Conservation (phyloP, 2,329 filamentous ascomycete genomes). For the Fusarium chuoi region DNA sequence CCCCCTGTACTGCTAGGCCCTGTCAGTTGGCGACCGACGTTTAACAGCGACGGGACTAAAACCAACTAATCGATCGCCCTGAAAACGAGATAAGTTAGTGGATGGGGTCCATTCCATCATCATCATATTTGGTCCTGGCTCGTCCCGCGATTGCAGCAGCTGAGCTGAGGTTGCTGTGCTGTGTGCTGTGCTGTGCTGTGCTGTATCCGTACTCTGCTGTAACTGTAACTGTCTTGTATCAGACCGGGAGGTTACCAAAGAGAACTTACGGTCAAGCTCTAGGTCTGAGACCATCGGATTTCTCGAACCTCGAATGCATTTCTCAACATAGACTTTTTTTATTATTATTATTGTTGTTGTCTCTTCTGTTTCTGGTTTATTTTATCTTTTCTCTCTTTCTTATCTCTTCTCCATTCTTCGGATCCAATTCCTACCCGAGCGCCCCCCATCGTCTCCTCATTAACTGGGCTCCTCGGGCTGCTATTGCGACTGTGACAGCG, state of each 20-base stretch:
- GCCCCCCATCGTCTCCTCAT: slow-evolving; percentile 19
- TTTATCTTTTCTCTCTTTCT: not conserved
- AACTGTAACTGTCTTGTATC: not conserved
- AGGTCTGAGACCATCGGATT: slow-evolving; percentile 10
- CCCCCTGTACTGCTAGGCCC: not conserved
- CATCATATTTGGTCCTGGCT: slow-evolving; percentile 1
- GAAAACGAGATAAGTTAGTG: slow-evolving; percentile 12
- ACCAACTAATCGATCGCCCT: slow-evolving; percentile 25
- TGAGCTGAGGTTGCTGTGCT: not conserved
- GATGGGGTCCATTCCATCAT: not conserved
- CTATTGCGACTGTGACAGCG: slow-evolving; percentile 9
- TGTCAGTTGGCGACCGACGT: slow-evolving; percentile 12
- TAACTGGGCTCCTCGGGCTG: not conserved
- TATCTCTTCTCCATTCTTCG: slow-evolving; percentile 17
- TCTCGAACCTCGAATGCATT: slow-evolving; percentile 15
- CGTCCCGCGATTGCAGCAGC: not conserved
- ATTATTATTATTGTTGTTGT: not conserved
- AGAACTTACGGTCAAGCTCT: slow-evolving; percentile 34
- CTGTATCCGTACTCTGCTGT: not conserved
- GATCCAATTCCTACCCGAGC: slow-evolving; percentile 20
- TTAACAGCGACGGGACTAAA: slow-evolving; percentile 1
- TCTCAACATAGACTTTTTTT: slow-evolving; percentile 16
- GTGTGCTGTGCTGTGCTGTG: not conserved
- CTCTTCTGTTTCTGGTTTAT: slow-evolving; percentile 10
- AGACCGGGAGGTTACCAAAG: not conserved